Evolutionary conservation across 2,329 filamentous ascomycete genomes (phyloP).

Genomic region (Thelonectria blattea): DNA sequence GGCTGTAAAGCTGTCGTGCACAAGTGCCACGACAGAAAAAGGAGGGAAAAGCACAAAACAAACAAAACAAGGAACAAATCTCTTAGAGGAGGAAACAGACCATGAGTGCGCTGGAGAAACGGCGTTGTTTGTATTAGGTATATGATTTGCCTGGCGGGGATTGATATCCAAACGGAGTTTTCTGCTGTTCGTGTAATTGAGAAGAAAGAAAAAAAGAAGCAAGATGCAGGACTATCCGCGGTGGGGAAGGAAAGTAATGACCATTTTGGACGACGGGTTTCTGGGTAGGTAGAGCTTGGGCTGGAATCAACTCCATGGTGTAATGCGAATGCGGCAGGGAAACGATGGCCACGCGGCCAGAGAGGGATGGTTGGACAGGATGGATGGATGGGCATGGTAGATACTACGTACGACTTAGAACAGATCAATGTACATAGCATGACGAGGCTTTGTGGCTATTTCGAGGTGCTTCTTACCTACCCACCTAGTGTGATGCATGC

Average conservation of each 20-base stretch:
- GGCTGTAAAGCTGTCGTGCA: conserved; percentile 56
- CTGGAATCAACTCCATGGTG: conserved; percentile 13
- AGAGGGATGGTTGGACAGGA: not conserved
- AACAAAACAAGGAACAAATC: not conserved
- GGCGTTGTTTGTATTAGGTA: conserved; percentile 6
- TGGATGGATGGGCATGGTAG: not conserved
- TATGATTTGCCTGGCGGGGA: not conserved
- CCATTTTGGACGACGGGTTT: conserved; percentile 8
- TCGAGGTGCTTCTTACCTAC: not conserved
- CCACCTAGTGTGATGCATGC: not conserved
- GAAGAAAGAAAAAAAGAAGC: not conserved
- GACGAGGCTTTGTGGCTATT: not conserved
- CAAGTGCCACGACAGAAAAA: conserved; percentile 18
- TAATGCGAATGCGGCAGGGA: conserved; percentile 26
- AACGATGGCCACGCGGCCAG: conserved; percentile 26
- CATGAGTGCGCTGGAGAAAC: conserved; percentile 3
- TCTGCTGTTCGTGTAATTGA: not conserved
- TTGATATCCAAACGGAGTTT: conserved; percentile 21
- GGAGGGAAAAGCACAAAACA: conserved; percentile 3
- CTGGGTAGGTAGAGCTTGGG: not conserved
- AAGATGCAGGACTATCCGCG: not conserved
- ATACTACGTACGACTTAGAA: conserved; percentile 25
- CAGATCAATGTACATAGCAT: conserved; percentile 14
- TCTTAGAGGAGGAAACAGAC: not conserved
- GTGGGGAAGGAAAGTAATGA: conserved; percentile 9